Percentiles rank a stretch among this genome's conserved stretches.
phyloP scores from a whole-genome alignment of 768 basidiomycete species.

The Phylloporus scabripes region DNA sequence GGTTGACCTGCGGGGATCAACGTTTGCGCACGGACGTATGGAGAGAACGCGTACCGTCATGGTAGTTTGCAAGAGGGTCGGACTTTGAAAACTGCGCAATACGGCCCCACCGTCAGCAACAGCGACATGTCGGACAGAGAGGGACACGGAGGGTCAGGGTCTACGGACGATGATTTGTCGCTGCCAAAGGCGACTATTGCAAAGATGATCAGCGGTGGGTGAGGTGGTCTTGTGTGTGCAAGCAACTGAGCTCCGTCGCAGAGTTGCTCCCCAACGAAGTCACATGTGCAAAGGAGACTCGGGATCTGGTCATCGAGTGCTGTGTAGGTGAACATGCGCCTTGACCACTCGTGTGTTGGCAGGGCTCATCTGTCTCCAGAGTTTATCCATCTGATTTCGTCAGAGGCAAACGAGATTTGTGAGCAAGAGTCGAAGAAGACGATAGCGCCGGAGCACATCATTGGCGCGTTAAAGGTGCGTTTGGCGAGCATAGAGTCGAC shows the following conservation, averaged over 20 bases:
- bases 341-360: conserved; percentile 3
- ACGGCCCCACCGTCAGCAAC: conserved; percentile 5
- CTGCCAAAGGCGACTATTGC: conserved; percentile 96
- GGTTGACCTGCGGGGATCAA: conserved; percentile 55
- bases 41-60: conserved; percentile 13
- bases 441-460: conserved; percentile 96
- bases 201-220: conserved; percentile 88
- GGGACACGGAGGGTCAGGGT: conserved; percentile 58
- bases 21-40: neutral
- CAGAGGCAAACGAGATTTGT: conserved; percentile 96
- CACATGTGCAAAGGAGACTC: conserved; percentile 90
- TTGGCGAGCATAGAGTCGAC: neutral
- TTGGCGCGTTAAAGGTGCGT: conserved; percentile 80
- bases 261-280: conserved; percentile 88
- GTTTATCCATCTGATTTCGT: conserved; percentile 96
- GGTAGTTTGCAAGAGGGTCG: conserved; percentile 17
- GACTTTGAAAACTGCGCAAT: conserved; percentile 36
- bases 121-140: conserved; percentile 90
- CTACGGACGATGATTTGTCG: conserved; percentile 87
- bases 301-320: conserved; percentile 95
- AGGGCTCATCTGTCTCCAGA: conserved; percentile 46
- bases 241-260: conserved; percentile 29
- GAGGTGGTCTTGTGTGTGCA: conserved; percentile 3
- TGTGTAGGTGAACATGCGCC: conserved; percentile 85
- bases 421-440: conserved; percentile 99